Evolutionary conservation across 2,329 filamentous ascomycete genomes (phyloP).

Genomic region (Aurifilum marmelostoma): DNA sequence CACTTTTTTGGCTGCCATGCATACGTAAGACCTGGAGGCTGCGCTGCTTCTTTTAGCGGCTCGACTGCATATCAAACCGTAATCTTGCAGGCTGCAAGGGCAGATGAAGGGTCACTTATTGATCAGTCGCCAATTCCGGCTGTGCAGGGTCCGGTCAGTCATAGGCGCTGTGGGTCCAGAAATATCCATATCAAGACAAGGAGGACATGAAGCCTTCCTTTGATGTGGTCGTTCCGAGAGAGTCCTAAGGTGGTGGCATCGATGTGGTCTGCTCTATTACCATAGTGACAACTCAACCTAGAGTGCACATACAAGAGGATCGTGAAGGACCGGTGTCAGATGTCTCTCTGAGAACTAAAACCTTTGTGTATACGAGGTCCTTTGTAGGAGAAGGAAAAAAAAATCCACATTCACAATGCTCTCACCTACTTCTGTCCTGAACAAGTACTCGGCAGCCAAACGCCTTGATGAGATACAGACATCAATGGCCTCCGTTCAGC

Average conservation of each 20-base stretch:
- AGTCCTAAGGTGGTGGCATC: neutral
- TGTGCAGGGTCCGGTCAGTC: neutral
- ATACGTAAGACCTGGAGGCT: neutral
- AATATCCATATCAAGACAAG: constrained; percentile 16
- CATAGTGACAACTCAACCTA: neutral
- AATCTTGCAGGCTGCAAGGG: neutral
- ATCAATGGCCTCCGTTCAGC: neutral
- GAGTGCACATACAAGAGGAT: neutral
- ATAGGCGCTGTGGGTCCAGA: constrained; percentile 17
- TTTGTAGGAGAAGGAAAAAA: too few species aligned
- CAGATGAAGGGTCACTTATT: neutral
- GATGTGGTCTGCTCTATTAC: neutral
- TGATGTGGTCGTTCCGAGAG: constrained; percentile 15
- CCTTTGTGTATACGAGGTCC: neutral
- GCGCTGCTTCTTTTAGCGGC: neutral
- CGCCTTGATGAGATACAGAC: neutral
- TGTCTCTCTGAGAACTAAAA: neutral
- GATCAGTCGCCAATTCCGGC: neutral
- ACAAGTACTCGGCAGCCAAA: too few species aligned
- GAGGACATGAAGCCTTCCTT: constrained; percentile 20
- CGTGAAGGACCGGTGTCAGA: too few species aligned
- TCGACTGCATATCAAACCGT: neutral
- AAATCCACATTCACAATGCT: neutral
- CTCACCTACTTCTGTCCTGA: neutral
- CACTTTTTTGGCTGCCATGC: neutral